A percentile compares a stretch with the other conserved stretches of the same genome.
These are phyloP conservation scores for Colletotrichum sp. DNA, from an alignment of 2,329 filamentous ascomycete genomes.

Conservation along the genomic window DNA sequence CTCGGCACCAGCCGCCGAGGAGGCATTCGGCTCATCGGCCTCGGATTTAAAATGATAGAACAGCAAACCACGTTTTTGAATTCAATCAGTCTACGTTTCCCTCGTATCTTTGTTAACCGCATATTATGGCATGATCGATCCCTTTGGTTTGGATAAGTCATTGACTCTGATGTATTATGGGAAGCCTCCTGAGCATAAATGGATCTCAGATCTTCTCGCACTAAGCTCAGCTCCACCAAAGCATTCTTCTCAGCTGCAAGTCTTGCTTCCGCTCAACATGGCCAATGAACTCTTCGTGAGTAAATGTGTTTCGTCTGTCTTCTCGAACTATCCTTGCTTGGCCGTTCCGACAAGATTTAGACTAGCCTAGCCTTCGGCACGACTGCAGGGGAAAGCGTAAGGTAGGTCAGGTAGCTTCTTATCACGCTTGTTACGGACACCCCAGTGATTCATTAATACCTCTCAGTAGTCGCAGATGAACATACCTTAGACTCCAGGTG, in stretches of 20 bases:
- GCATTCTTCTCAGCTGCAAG: neutral
- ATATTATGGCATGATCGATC: neutral
- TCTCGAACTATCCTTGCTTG: neutral
- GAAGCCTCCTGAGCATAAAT: neutral
- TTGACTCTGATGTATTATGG: neutral
- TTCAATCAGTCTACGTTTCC: neutral
- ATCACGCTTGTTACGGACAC: neutral
- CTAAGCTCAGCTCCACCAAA: neutral
- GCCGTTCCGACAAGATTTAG: neutral
- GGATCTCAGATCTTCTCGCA: neutral
- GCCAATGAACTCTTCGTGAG: neutral
- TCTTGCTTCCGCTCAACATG: neutral
- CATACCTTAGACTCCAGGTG: neutral
- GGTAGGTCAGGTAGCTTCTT: neutral
- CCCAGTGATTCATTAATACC: neutral
- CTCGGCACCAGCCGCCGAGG: neutral
- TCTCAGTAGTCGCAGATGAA: neutral
- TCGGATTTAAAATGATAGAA: neutral
- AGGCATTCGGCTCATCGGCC: neutral
- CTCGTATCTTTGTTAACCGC: neutral
- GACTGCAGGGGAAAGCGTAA: neutral
- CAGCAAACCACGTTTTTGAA: neutral
- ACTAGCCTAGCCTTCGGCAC: neutral
- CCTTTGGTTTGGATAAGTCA: rapidly evolving
- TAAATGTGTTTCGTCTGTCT: neutral